These are phyloP conservation scores for Pinus taeda DNA, from an alignment of 75 land plant genomes.

Conservation along the genomic window DNA sequence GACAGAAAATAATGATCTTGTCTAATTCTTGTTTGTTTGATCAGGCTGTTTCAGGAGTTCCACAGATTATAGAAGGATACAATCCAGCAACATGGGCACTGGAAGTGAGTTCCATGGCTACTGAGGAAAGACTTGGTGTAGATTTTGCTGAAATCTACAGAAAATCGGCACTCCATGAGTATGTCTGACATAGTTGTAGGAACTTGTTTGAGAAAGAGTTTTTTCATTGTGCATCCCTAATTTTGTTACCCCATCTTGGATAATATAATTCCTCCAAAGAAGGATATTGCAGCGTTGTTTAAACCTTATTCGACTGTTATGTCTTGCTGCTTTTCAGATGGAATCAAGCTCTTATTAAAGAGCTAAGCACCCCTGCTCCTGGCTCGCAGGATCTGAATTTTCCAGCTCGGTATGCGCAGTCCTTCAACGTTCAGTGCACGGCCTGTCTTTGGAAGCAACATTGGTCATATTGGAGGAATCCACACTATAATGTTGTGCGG, in stretches of 20 bases:
- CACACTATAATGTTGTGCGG: conserved; percentile 44
- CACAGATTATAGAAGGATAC: conserved; percentile 51
- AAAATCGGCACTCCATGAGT: conserved; percentile 54
- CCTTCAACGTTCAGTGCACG: conserved; percentile 28
- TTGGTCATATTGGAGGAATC: conserved; percentile 52
- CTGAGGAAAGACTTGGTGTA: conserved; percentile 45
- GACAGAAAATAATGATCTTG: neutral
- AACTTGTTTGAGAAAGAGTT: neutral
- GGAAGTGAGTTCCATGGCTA: conserved; percentile 42
- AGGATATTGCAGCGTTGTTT: conserved; percentile 18
- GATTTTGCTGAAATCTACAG: conserved; percentile 54
- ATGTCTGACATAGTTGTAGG: neutral
- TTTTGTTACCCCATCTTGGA: conserved; percentile 14
- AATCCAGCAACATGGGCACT: conserved; percentile 83
- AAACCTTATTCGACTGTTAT: conserved; percentile 19
- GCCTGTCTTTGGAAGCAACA: conserved; percentile 57
- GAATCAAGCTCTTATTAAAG: conserved; percentile 63
- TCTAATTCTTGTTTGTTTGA: conserved; percentile 1
- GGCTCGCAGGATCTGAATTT: conserved; percentile 39
- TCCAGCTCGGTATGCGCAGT: conserved; percentile 27
- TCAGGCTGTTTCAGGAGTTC: conserved; percentile 45
- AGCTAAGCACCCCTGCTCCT: conserved; percentile 59
- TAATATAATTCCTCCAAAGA: conserved; percentile 1
- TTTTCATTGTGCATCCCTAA: conserved; percentile 26
- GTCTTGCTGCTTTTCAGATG: conserved; percentile 43